Conservation (phyloP, 768 basidiomycete species). For the Tylopilus balloui region DNA sequence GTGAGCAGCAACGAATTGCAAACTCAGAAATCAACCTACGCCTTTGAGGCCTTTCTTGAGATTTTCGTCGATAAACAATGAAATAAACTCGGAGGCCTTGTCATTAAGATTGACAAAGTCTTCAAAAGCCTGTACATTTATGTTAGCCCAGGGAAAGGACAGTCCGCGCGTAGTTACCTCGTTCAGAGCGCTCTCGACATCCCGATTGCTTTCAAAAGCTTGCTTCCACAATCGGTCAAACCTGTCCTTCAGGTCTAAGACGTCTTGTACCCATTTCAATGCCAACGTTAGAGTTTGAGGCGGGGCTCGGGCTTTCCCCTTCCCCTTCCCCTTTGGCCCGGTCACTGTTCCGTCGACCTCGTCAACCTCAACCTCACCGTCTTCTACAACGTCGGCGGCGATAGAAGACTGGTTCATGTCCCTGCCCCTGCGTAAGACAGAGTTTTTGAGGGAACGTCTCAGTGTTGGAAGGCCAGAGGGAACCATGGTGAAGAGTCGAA, state of each 20-base stretch:
- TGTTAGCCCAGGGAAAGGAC: constrained; percentile 1
- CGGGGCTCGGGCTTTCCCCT: constrained; percentile 45
- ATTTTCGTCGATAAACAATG: constrained; percentile 95
- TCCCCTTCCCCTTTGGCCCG: constrained; percentile 48
- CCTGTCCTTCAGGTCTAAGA: constrained; percentile 87
- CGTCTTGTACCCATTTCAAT: constrained; percentile 89
- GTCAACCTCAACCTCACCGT: constrained; percentile 33
- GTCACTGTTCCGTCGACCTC: constrained; percentile 35
- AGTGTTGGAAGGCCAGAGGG: constrained; percentile 61
- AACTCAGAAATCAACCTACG: constrained; percentile 43
- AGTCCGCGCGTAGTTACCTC: constrained; percentile 51
- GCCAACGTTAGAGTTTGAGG: constrained; percentile 53
- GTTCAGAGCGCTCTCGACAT: constrained; percentile 75
- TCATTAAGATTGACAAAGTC: constrained; percentile 85
- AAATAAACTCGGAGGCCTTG: constrained; percentile 90
- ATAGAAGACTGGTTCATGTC: constrained; percentile 69
- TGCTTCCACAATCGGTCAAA: constrained; percentile 73
- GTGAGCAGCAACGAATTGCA: background rate
- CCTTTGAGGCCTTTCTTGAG: constrained; percentile 92
- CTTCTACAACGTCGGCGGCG: constrained; percentile 35
- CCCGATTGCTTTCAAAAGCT: constrained; percentile 69
- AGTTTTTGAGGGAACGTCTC: constrained; percentile 63
- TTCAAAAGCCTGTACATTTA: constrained; percentile 71
- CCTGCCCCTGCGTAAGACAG: constrained; percentile 67
- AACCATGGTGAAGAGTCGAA: constrained; percentile 67